phyloP scores from a whole-genome alignment of 306 rosid genomes.

The Prinsepia uniflora region DNA sequence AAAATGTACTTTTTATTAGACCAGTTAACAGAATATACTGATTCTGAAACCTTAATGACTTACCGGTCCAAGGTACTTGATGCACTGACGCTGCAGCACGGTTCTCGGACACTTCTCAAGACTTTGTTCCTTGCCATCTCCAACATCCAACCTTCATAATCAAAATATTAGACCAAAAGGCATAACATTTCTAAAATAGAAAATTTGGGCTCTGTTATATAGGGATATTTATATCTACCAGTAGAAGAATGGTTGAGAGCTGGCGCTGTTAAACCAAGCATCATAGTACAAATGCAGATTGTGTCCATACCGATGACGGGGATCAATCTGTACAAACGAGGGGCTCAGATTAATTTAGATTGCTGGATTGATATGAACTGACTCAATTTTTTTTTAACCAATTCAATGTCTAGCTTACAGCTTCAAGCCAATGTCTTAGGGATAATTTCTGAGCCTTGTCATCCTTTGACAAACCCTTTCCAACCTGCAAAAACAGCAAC shows the following conservation, averaged over 20 bases:
- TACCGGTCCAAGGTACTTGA: slow-evolving; percentile 79
- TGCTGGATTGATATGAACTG: too few species aligned
- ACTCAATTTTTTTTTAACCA: too few species aligned
- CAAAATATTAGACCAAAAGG: neutral
- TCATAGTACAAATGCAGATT: slow-evolving; percentile 63
- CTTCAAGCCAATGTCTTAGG: slow-evolving; percentile 87
- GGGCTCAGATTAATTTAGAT: too few species aligned
- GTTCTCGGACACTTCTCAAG: slow-evolving; percentile 54
- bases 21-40: too few species aligned
- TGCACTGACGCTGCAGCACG: slow-evolving; percentile 58
- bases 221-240: slow-evolving; percentile 40
- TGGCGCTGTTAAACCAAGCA: slow-evolving; percentile 62
- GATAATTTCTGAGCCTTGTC: slow-evolving; percentile 76
- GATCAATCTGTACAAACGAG: slow-evolving; percentile 56
- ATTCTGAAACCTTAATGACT: slow-evolving; percentile 16
- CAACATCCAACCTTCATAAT: slow-evolving; percentile 79
- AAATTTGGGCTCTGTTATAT: neutral
- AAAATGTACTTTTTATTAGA: neutral
- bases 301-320: slow-evolving; percentile 89
- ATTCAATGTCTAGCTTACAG: slow-evolving; percentile 48
- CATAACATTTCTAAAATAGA: slow-evolving; percentile 4
- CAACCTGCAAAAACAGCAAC: slow-evolving; percentile 58
- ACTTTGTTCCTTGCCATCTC: slow-evolving; percentile 77
- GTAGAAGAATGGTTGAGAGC: slow-evolving; percentile 75
- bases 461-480: slow-evolving; percentile 82